Conservation (phyloP, 768 basidiomycete species). For the Collybia sp. region DNA sequence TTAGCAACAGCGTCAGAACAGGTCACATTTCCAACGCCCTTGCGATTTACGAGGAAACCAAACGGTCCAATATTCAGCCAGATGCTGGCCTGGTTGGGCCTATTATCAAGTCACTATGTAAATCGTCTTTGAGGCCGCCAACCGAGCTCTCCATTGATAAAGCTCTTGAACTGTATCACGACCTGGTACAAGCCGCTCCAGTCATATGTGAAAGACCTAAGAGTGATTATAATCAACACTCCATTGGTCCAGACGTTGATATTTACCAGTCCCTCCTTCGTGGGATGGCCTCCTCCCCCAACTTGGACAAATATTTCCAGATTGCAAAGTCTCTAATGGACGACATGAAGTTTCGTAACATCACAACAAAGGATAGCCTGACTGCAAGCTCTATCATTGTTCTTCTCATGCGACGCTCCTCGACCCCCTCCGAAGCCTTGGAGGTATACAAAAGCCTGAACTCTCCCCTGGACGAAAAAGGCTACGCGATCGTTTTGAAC, state of each 20-base stretch:
- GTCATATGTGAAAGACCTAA: conserved; percentile 14
- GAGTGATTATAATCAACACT: conserved; percentile 21
- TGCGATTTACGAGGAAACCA: conserved; percentile 44
- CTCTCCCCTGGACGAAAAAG: conserved; percentile 46
- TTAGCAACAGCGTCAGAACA: conserved; percentile 42
- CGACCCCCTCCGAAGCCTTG: conserved; percentile 55
- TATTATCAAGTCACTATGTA: conserved; percentile 47
- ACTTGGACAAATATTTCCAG: conserved; percentile 43
- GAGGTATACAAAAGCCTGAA: conserved; percentile 48
- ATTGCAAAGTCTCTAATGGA: conserved; percentile 47
- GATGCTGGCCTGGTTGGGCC: conserved; percentile 50
- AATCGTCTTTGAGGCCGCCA: conserved; percentile 24
- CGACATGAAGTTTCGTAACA: conserved; percentile 56
- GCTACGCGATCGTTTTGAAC: conserved; percentile 60
- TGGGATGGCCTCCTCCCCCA: conserved; percentile 37
- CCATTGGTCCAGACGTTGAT: conserved; percentile 40
- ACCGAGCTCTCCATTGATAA: conserved; percentile 41
- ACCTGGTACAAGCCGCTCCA: conserved; percentile 32
- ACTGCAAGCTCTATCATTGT: conserved; percentile 50
- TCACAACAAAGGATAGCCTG: conserved; percentile 40
- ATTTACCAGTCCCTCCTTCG: conserved; percentile 54
- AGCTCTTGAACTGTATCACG: conserved; percentile 50
- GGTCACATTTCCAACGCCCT: conserved; percentile 37
- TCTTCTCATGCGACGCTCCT: conserved; percentile 61
- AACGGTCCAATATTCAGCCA: conserved; percentile 36